Base-by-base conservation (phyloP, 331 rosid genomes). In the Rhamnella rubrinervis region DNA sequence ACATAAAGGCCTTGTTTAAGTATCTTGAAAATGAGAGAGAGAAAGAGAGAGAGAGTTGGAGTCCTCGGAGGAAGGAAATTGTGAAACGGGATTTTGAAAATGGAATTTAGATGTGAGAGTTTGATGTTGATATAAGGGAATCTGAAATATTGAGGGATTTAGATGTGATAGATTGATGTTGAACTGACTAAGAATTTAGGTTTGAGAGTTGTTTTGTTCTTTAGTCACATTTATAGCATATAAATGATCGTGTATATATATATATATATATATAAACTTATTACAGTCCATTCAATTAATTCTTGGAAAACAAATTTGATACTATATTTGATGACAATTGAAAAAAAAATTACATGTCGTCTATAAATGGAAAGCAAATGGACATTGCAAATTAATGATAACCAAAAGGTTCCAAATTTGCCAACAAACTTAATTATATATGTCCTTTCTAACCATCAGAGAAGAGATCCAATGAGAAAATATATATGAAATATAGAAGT, bases 81-180 rank as follows among this genome's bases (percentile, higher is more conserved):
- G 21, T 18, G n/a, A 52, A 20, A 62, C 39, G 10, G 52, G 63
- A 77, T 67, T 65, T 77, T 68, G 64, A 66, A 68, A 75, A 69
- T 69, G 63, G 81, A 65, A 74, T 71, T 31, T 71, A 64, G 83
- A 78, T 71, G 72, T 75, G 81, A 74, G 77, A 59, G 85, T 77
- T 70, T 77, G 85, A 81, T 66, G 78, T 70, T 73, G 86, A 78
- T 76, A 59, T 60, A 72, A 70, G 52, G 52, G 72, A 79, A 68
- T 77, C 79, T 63, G 71, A 68, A 80, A 66, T 40, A 59, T 39
- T 23, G 49, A 61, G 61, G 56, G 44, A 56, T 25, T 38, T 50
- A 64, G 87, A 83, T 79, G 86, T 74, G 89, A 81, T 77, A 70
- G 83, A 81, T 7, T 85, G 92, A 89, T 79, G 92, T 80, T 89